These are phyloP conservation scores for Schizophyllum amplum DNA, from an alignment of 1,284 basidiomycete species.

Conservation along the genomic window DNA sequence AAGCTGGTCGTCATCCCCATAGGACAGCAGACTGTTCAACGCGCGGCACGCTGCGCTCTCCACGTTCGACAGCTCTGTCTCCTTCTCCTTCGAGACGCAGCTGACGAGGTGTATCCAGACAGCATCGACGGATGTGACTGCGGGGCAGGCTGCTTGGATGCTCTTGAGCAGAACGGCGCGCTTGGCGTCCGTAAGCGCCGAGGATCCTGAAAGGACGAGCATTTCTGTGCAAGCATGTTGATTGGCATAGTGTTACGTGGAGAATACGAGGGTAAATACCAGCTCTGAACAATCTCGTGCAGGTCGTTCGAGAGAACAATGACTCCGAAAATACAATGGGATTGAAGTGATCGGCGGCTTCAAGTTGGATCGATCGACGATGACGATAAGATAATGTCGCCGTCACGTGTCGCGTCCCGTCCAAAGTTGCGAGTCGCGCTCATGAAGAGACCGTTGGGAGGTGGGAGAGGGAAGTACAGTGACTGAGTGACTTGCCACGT, in stretches of 20 bases:
- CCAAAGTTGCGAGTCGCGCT: too few relatives aligned
- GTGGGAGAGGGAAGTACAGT: too few relatives aligned
- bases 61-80: conserved; percentile 39
- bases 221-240: conserved; percentile 25
- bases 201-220: conserved; percentile 66
- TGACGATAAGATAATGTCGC: neutral
- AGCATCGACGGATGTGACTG: conserved; percentile 69
- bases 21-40: conserved; percentile 75
- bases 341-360: too few relatives aligned
- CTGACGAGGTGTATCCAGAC: conserved; percentile 86
- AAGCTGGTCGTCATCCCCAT: conserved; percentile 73
- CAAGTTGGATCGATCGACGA: neutral
- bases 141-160: conserved; percentile 48
- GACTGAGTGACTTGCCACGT: too few relatives aligned
- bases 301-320: too few relatives aligned
- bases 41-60: conserved; percentile 42
- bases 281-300: neutral
- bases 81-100: conserved; percentile 38
- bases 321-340: too few relatives aligned
- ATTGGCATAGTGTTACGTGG: neutral
- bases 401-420: too few relatives aligned
- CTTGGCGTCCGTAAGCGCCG: conserved; percentile 65
- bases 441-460: too few relatives aligned
- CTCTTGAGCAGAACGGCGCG: conserved; percentile 60
- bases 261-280: neutral